phyloP scores from a whole-genome alignment of 2,329 filamentous ascomycete species.

The Aspergillus quadricinctus region DNA sequence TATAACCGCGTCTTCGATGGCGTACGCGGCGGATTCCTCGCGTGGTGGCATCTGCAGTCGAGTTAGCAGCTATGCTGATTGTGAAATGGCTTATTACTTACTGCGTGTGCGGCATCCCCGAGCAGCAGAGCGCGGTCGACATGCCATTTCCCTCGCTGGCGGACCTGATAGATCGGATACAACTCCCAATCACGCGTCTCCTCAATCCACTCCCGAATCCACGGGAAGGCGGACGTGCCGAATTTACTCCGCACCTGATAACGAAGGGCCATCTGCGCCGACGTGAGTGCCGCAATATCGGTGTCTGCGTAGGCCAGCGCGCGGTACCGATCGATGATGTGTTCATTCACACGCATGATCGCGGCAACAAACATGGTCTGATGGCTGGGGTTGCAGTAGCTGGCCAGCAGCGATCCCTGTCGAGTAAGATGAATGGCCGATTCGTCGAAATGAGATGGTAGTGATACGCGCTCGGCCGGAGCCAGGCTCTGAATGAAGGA shows the following conservation, averaged over 20 bases:
- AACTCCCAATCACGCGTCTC: slow-evolving; percentile 32
- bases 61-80: slow-evolving; percentile 1
- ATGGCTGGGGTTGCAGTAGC: slow-evolving; percentile 28
- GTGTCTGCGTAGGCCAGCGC: slow-evolving; percentile 14
- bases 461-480: slow-evolving; percentile 14
- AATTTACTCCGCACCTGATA: slow-evolving; percentile 32
- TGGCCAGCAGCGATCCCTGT: slow-evolving; percentile 34
- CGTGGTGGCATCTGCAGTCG: slow-evolving; percentile 38
- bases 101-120: slow-evolving; percentile 43
- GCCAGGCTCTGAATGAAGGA: slow-evolving; percentile 35
- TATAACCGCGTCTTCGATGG: slow-evolving; percentile 39
- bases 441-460: slow-evolving; percentile 23
- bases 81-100: slow-evolving; percentile 17
- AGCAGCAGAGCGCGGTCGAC: slow-evolving; percentile 35
- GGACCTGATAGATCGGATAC: slow-evolving; percentile 38
- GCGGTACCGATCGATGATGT: slow-evolving; percentile 18
- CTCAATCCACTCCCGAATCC: slow-evolving; percentile 28
- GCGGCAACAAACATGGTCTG: slow-evolving; percentile 34
- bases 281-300: slow-evolving; percentile 23
- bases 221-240: slow-evolving; percentile 25
- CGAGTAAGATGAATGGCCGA: slow-evolving; percentile 29
- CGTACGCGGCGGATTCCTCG: slow-evolving; percentile 39
- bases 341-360: slow-evolving; percentile 31
- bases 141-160: slow-evolving; percentile 32
- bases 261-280: slow-evolving; percentile 29